Evolutionary conservation across 2,329 filamentous ascomycete species (phyloP).

Genomic region (Zopfia rhizophila): DNA sequence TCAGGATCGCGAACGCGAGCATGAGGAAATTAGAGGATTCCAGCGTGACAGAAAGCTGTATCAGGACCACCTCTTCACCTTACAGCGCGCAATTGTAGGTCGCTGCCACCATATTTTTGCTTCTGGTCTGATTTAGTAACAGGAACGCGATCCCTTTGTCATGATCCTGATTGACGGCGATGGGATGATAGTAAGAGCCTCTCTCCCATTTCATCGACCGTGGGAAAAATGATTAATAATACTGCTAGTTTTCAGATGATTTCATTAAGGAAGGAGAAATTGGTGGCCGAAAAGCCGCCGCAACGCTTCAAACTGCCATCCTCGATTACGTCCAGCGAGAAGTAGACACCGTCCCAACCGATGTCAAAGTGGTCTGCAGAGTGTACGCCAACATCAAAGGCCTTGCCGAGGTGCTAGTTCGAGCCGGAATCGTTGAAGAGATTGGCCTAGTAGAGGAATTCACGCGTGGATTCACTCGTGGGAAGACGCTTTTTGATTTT

Average conservation of each 20-base stretch:
- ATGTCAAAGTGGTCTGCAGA: constrained; percentile 60
- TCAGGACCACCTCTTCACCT: constrained; percentile 24
- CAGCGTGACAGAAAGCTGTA: constrained; percentile 35
- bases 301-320: constrained; percentile 57
- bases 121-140: constrained; percentile 4
- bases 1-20: constrained; percentile 38
- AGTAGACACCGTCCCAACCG: constrained; percentile 51
- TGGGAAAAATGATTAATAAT: background rate
- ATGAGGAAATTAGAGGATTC: constrained; percentile 27
- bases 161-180: constrained; percentile 66
- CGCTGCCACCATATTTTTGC: constrained; percentile 3
- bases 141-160: constrained; percentile 65
- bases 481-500: constrained; percentile 57
- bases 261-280: constrained; percentile 61
- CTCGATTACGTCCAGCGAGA: constrained; percentile 53
- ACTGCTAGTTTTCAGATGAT: constrained; percentile 58
- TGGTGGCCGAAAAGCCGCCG: constrained; percentile 65
- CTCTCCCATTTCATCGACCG: background rate
- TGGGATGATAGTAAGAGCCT: constrained; percentile 55
- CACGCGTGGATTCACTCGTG: constrained; percentile 65
- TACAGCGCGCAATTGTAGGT: constrained; percentile 40
- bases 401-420: constrained; percentile 60
- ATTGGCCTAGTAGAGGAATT: constrained; percentile 61
- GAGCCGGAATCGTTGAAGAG: constrained; percentile 57
- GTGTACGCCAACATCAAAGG: constrained; percentile 66